Percentiles rank a stretch among this genome's conserved stretches.
Conservation (phyloP, 176 grass and related monocot genomes). For the Olyra latifolia region DNA sequence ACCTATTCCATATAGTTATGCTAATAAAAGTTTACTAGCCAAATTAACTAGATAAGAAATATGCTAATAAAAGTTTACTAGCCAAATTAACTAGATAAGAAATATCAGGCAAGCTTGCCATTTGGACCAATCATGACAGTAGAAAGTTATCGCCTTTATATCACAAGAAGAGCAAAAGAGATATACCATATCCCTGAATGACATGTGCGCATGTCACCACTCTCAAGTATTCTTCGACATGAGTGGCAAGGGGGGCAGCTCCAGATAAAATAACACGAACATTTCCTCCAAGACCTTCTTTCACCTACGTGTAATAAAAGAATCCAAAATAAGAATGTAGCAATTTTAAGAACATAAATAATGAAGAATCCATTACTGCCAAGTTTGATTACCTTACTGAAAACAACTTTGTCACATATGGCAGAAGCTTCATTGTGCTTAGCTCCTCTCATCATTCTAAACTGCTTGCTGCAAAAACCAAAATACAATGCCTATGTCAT, state of each 20-base stretch:
- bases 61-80: constrained; percentile 5
- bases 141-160: neutral
- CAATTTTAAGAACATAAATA: neutral
- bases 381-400: constrained; percentile 71
- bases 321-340: constrained; percentile 24
- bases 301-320: constrained; percentile 53
- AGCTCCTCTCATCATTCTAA: constrained; percentile 78
- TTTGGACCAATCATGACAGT: constrained; percentile 5
- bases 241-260: constrained; percentile 80
- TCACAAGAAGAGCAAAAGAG: neutral
- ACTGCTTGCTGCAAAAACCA: constrained; percentile 75
- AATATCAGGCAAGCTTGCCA: constrained; percentile 15
- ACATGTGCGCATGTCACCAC: constrained; percentile 91
- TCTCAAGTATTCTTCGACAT: constrained; percentile 86
- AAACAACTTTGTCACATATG: constrained; percentile 87
- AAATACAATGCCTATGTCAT: constrained; percentile 23
- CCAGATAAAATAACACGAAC: constrained; percentile 88
- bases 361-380: neutral
- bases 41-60: constrained; percentile 7
- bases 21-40: constrained; percentile 7
- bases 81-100: neutral
- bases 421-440: constrained; percentile 81
- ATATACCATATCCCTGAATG: constrained; percentile 90
- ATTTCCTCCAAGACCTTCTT: constrained; percentile 88
- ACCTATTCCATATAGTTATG: neutral